A percentile compares a stretch with the other conserved stretches of the same genome.
Evolutionary conservation across 306 rosid genomes (phyloP).

Genomic region (Citrullus colocynthis): DNA sequence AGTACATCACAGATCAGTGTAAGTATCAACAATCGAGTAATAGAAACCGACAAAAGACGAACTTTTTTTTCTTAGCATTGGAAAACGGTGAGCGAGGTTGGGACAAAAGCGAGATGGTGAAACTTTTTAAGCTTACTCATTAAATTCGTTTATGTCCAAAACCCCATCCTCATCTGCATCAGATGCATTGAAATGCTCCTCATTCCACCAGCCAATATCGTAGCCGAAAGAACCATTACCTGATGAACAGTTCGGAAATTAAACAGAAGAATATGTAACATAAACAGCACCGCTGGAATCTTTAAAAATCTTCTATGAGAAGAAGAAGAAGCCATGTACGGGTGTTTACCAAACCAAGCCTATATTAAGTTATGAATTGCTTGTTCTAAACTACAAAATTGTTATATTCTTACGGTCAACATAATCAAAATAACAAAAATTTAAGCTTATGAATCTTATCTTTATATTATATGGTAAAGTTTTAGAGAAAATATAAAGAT

Average conservation of each 20-base stretch:
- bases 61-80: not conserved
- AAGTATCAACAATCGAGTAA: not conserved
- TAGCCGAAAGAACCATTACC: slow-evolving; percentile 61
- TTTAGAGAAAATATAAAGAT: not conserved
- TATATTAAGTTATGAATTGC: not conserved
- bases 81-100: slow-evolving; percentile 12
- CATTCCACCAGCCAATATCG: slow-evolving; percentile 97
- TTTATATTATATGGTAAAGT: not conserved
- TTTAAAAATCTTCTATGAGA: not conserved
- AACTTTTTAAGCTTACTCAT: slow-evolving; percentile 49
- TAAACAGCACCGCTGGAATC: not conserved
- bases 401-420: not conserved
- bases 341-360: not conserved
- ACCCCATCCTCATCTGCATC: slow-evolving; percentile 70
- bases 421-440: not conserved
- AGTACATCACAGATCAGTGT: not conserved
- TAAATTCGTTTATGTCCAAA: slow-evolving; percentile 64
- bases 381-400: not conserved
- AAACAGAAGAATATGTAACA: slow-evolving; percentile 4
- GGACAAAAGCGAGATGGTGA: not conserved
- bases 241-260: slow-evolving; percentile 13
- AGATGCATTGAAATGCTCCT: slow-evolving; percentile 88
- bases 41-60: not conserved
- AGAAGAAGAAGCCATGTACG: not conserved
- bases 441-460: not conserved